These are phyloP conservation scores for Mycena belliarum DNA, from an alignment of 768 basidiomycete species.

Conservation along the genomic window DNA sequence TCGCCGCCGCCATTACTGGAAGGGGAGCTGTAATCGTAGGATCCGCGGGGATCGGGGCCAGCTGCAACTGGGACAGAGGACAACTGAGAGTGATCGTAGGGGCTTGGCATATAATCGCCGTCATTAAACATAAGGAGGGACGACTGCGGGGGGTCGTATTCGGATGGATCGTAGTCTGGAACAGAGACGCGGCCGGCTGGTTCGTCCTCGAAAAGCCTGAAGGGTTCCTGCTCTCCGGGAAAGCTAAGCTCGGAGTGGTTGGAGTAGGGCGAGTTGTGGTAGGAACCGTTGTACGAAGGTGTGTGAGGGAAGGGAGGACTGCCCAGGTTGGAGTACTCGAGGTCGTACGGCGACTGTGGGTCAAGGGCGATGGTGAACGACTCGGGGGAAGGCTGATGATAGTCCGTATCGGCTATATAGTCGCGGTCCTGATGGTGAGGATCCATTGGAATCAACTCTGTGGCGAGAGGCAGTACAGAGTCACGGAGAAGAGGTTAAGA, in stretches of 20 bases:
- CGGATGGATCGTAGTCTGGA: conserved; percentile 70
- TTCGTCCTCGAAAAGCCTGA: conserved; percentile 53
- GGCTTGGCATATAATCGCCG: conserved; percentile 43
- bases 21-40: conserved; percentile 67
- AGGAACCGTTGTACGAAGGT: conserved; percentile 64
- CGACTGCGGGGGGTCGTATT: conserved; percentile 64
- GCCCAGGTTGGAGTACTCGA: conserved; percentile 15
- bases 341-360: conserved; percentile 18
- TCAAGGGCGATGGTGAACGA: conserved; percentile 21
- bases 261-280: conserved; percentile 73
- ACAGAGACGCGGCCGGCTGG: conserved; percentile 25
- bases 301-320: conserved; percentile 43
- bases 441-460: conserved; percentile 10
- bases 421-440: conserved; percentile 15
- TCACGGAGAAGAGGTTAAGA: background rate
- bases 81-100: conserved; percentile 40
- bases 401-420: conserved; percentile 28
- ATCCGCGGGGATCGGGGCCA: conserved; percentile 36
- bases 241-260: conserved; percentile 66
- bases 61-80: conserved; percentile 38
- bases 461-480: conserved; percentile 9
- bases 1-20: conserved; percentile 51
- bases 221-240: conserved; percentile 47
- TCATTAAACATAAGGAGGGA: conserved; percentile 63
- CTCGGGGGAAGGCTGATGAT: conserved; percentile 29